A percentile compares a stretch with the other conserved stretches of the same genome.
Evolutionary conservation across 2,329 filamentous ascomycete species (phyloP).

Genomic region (Colletotrichum tanaceti): DNA sequence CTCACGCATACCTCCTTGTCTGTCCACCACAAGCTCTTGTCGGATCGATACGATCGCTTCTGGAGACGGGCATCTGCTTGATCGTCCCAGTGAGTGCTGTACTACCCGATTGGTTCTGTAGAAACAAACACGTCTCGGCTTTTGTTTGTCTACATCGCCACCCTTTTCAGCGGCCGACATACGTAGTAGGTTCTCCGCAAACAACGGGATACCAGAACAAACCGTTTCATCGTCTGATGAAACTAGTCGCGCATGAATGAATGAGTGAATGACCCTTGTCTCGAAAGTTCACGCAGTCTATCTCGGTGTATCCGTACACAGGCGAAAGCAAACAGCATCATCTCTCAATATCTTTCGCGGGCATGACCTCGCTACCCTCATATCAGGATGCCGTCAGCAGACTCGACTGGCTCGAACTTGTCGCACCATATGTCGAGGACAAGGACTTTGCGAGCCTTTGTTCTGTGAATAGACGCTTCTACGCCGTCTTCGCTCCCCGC

Average conservation of each 20-base stretch:
- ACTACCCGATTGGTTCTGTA: background rate
- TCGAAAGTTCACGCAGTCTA: background rate
- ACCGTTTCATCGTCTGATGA: constrained; percentile 20
- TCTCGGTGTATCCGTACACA: background rate
- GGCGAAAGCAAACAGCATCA: background rate
- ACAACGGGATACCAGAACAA: constrained; percentile 3
- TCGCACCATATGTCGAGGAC: constrained; percentile 57
- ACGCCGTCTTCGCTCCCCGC: constrained; percentile 61
- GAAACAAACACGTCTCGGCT: constrained; percentile 3
- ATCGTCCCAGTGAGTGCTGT: background rate
- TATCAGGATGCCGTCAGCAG: constrained; percentile 62
- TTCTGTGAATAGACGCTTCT: constrained; percentile 60
- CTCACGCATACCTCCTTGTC: background rate
- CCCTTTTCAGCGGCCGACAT: background rate
- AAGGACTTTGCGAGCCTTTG: constrained; percentile 60
- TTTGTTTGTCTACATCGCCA: constrained; percentile 4
- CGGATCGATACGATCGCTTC: too few relatives aligned
- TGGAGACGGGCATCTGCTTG: background rate
- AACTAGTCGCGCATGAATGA: constrained; percentile 5
- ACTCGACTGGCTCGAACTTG: constrained; percentile 62
- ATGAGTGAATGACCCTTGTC: constrained; percentile 3
- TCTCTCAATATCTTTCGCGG: background rate
- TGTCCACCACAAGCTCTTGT: too few relatives aligned
- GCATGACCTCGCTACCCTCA: constrained; percentile 56
- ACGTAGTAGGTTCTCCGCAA: background rate